Conservation (phyloP, 2,329 filamentous ascomycete genomes). For the Lachnellula occidentalis region DNA sequence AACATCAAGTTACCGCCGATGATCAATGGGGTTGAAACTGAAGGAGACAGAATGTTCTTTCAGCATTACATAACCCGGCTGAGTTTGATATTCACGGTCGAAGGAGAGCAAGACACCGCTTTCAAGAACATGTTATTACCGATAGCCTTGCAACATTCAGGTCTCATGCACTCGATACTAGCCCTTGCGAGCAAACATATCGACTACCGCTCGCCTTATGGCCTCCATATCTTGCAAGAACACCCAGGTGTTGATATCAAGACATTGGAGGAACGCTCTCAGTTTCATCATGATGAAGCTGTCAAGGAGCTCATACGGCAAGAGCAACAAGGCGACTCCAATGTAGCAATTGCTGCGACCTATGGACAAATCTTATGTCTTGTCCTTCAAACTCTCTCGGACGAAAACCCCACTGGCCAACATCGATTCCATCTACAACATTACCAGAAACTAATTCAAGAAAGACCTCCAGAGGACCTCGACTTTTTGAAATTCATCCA, state of each 20-base stretch:
- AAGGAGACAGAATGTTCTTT: constrained; percentile 73
- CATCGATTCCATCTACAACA: constrained; percentile 76
- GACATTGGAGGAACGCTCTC: constrained; percentile 45
- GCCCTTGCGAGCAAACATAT: constrained; percentile 77
- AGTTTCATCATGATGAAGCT: constrained; percentile 51
- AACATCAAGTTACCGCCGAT: constrained; percentile 57
- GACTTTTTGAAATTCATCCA: constrained; percentile 67
- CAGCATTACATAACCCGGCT: constrained; percentile 77
- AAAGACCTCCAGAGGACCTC: constrained; percentile 55
- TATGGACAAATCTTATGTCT: constrained; percentile 61
- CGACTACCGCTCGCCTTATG: constrained; percentile 53
- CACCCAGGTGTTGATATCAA: constrained; percentile 43
- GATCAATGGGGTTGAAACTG: constrained; percentile 75
- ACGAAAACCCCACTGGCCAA: constrained; percentile 55
- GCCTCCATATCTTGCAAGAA: constrained; percentile 45
- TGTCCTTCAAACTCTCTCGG: constrained; percentile 51
- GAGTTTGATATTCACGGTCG: constrained; percentile 75
- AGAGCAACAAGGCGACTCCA: constrained; percentile 38
- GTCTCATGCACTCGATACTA: constrained; percentile 86
- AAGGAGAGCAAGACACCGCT: constrained; percentile 70
- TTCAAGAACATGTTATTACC: constrained; percentile 81
- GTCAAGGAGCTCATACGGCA: constrained; percentile 45
- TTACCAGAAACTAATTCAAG: constrained; percentile 65
- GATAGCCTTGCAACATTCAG: constrained; percentile 72
- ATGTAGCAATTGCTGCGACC: constrained; percentile 45